phyloP scores from a whole-genome alignment of 176 grass and related monocot genomes.

The Poa annua region DNA sequence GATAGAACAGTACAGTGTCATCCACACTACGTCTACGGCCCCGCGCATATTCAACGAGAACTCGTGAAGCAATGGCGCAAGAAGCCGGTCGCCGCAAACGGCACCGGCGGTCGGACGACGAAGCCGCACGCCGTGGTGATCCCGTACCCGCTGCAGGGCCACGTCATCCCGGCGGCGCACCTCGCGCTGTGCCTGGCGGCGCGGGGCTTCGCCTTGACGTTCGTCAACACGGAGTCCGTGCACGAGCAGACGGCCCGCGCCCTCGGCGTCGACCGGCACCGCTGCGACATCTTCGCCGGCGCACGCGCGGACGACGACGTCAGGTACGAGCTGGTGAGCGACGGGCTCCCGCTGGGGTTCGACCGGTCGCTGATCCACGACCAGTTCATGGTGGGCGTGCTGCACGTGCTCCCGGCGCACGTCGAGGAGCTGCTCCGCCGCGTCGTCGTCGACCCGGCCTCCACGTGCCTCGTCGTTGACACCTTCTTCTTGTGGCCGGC shows the following conservation, averaged over 20 bases:
- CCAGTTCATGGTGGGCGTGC: constrained; percentile 49
- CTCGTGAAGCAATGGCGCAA: no score
- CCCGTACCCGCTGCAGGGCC: constrained; percentile 63
- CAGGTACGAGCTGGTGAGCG: constrained; percentile 66
- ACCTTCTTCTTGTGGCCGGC: constrained; percentile 78
- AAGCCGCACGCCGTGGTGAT: constrained; percentile 72
- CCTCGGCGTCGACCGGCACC: background rate
- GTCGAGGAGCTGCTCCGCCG: constrained; percentile 66
- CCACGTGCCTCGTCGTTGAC: constrained; percentile 60
- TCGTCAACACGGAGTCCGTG: constrained; percentile 63
- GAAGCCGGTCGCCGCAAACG: no score
- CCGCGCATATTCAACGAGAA: no score
- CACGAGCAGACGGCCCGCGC: constrained; percentile 52
- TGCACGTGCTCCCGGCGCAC: constrained; percentile 53
- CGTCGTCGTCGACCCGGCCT: constrained; percentile 44
- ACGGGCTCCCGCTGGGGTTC: constrained; percentile 56
- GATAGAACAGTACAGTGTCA: no score
- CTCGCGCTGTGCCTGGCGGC: constrained; percentile 57
- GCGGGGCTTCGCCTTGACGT: constrained; percentile 60
- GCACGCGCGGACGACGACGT: constrained; percentile 47
- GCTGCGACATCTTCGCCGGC: constrained; percentile 36
- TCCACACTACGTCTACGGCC: no score
- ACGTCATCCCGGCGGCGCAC: constrained; percentile 67
- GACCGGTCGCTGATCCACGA: constrained; percentile 65
- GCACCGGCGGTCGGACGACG: no score